Evolutionary conservation across 2,329 filamentous ascomycete species (phyloP).

Genomic region (Neopestalotiopsis sp.): DNA sequence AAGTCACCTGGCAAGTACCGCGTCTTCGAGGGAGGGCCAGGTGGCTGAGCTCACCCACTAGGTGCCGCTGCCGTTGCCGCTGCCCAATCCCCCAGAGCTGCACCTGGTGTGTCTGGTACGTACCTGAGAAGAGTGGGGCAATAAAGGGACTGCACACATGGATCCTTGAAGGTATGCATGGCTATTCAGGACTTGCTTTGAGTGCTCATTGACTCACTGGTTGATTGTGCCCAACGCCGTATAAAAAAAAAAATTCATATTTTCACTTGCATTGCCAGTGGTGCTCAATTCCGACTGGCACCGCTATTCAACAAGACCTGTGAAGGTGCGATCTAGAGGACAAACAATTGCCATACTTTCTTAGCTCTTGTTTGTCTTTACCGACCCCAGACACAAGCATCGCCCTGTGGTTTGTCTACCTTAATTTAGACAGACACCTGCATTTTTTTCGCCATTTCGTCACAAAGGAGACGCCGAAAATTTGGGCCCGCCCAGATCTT

Average conservation of each 20-base stretch:
- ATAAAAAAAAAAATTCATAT: no score
- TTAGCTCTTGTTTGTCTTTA: not conserved
- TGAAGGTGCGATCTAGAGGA: no score
- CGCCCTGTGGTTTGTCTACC: not conserved
- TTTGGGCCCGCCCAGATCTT: constrained; percentile 11
- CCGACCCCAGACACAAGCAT: not conserved
- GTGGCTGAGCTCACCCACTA: not conserved
- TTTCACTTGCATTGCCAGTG: no score
- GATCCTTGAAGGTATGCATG: no score
- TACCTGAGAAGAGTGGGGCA: not conserved
- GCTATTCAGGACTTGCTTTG: no score
- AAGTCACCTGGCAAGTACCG: constrained; percentile 12
- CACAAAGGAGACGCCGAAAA: constrained; percentile 7
- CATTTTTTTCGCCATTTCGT: not conserved
- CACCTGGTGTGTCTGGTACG: not conserved
- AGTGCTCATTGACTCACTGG: no score
- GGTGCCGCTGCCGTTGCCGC: not conserved
- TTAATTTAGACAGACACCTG: not conserved
- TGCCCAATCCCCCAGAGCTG: not conserved
- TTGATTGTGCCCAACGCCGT: no score
- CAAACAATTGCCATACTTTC: no score
- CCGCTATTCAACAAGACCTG: no score
- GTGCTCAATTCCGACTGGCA: no score
- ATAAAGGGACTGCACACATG: no score
- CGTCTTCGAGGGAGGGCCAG: not conserved